Base-by-base conservation (phyloP, 768 basidiomycete genomes). In the Phlebiopsis gigantea region DNA sequence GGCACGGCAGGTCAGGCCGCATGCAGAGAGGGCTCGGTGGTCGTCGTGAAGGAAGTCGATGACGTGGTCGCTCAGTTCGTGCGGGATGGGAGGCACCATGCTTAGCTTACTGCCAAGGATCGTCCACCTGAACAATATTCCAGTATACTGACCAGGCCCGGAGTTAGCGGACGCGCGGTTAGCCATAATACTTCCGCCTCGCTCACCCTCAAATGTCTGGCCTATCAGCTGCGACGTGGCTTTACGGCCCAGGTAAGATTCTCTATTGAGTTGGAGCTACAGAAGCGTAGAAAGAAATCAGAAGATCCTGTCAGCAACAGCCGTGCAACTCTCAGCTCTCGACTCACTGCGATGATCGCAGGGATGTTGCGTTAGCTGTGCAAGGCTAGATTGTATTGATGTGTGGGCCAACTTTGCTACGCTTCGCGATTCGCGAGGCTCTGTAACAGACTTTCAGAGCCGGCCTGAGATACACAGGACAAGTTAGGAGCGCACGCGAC, bases 21-120 rank as follows among this genome's bases (percentile, higher is more conserved):
- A 58, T 24, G 55, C 43, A 4, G 58, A 46, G 21, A 62, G 58
- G 1, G 58, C 43, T 12, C 10, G 19, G 25, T 28, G 2, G 58
- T 62, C 58, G 52, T 57, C 41, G 46, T 62, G 55, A 30, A 62
- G 58, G 39, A 59, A 57, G 44, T 62, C 61, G 29, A 62, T 47
- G 46, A 62, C 59, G 47, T 53, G 58, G 30, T 62, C 61, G 39
- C 29, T 54, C 42, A 62, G 43, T 29, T 62, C 61, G 30, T 55
- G 58, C 0, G 61, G 61, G 28, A 62, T 54, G n/a, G 22, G 22
- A 6, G 57, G 57, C 6, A 41, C 41, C 49, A 57, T 59, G 24
- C 9, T 51, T 9, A 46, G 25, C n/a, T 9, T 39, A 39, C 34
- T 10, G 17, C 12, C 12, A 17, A 39, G 34, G 12, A 39, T 10